Evolutionary conservation across 78 protist species (phyloP), one percentile per base, ranked within the genome.

Genomic region (Dictyostelium intermedium): DNA sequence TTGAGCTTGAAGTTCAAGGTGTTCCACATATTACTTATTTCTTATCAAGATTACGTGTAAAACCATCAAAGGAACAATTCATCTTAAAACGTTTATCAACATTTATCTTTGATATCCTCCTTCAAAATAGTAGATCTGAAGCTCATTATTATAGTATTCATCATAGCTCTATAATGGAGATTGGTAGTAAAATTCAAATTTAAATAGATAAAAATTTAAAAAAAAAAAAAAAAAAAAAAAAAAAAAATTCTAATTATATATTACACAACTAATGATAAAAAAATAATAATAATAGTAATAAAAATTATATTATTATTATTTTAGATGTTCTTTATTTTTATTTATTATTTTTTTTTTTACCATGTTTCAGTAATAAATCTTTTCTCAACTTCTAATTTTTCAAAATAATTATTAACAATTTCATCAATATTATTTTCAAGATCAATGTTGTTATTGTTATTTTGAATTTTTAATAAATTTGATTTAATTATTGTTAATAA

Each of bases 301-400:
- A 50, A 50, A 50, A 3, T n/a, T n/a, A n/a, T n/a, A 34, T 34
- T 73, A 27, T 14, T 34, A 35, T 39, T 39, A 41, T 41, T 41
- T 41, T 39, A 27, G n/a, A n/a, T n/a, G n/a, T n/a, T n/a, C n/a
- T n/a, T n/a, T n/a, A n/a, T n/a, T n/a, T n/a, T n/a, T n/a, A n/a
- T n/a, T n/a, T n/a, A n/a, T n/a, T n/a, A n/a, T n/a, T n/a, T n/a
- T n/a, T n/a, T n/a, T n/a, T n/a, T n/a, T 66, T 84, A 94, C 96
- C 96, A 94, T 5, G 96, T 94, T 43, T 94, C 96, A 16, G 86
- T 84, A 9, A 69, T 78, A 76, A 41, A 94, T 61, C 93, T 63
- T 43, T 83, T 83, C 20, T 86, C 70, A 37, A 72, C 50, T 63
- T 94, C 96, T 30, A 94, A 43, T 41, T 69, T n/a, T n/a, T 16